phyloP scores from a whole-genome alignment of 768 basidiomycete genomes.

The Rhodocollybia butyracea region DNA sequence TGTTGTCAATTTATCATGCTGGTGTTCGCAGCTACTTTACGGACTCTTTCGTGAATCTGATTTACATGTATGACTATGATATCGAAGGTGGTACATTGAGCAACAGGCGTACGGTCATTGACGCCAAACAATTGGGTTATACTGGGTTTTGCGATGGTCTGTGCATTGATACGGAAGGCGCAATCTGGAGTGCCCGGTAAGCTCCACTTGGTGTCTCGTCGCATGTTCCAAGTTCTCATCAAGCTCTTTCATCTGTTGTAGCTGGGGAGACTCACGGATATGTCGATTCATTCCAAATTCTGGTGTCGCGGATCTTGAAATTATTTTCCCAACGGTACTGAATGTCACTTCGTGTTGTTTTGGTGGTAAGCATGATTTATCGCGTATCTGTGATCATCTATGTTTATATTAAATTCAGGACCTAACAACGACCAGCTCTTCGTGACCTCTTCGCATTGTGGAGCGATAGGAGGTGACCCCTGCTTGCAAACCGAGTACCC shows the following conservation, averaged over 20 bases:
- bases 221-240: slow-evolving; percentile 1
- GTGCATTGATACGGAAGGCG: slow-evolving; percentile 58
- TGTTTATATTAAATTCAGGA: slow-evolving; percentile 31
- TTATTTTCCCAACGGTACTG: slow-evolving; percentile 58
- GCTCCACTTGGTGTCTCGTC: slow-evolving; percentile 7
- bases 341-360: slow-evolving; percentile 70
- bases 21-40: slow-evolving; percentile 56
- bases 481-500: slow-evolving; percentile 45
- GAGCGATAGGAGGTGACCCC: slow-evolving; percentile 54
- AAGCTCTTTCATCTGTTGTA: slow-evolving; percentile 20
- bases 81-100: slow-evolving; percentile 47
- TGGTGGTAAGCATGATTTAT: slow-evolving; percentile 42
- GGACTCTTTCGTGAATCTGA: slow-evolving; percentile 61
- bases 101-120: slow-evolving; percentile 55
- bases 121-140: slow-evolving; percentile 52
- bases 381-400: not conserved
- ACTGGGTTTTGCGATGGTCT: slow-evolving; percentile 61
- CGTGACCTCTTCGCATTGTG: slow-evolving; percentile 61
- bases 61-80: slow-evolving; percentile 65
- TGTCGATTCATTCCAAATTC: slow-evolving; percentile 50
- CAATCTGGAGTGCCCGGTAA: slow-evolving; percentile 60
- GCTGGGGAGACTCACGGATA: slow-evolving; percentile 65
- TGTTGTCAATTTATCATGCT: not conserved
- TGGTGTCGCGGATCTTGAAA: slow-evolving; percentile 54
- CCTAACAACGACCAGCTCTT: slow-evolving; percentile 60